Evolutionary conservation across 2,329 filamentous ascomycete genomes (phyloP), one percentile per base, ranked within the genome.

Genomic region (Exophiala alcalophila): DNA sequence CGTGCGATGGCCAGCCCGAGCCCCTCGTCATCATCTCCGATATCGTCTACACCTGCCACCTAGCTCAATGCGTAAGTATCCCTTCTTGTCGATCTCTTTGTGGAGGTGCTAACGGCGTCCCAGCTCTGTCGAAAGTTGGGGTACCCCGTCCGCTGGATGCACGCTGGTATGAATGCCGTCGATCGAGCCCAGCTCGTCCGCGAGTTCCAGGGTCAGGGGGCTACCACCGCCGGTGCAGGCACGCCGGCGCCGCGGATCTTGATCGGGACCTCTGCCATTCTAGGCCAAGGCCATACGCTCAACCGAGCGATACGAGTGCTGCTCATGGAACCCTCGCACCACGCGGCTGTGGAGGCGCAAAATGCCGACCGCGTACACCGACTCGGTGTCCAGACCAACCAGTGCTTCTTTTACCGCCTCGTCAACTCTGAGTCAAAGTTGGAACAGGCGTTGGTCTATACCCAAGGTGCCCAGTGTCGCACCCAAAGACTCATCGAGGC

Each of bases 351-450:
- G 7, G 28, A 31, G 15, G 7, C 7, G 7, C 28, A 31, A 12
- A 31, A 31, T 14, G 28, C 28, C 12, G 28, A 31, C n/a, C 28
- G 28, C n/a, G 28, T 31, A 7, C 28, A 31, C 14, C 28, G 28
- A 7, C 15, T 31, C 7, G 12, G 12, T 9, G 14, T 7, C 28
- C 7, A 8, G 15, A 31, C 28, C 7, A 12, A 31, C 28, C 28
- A 12, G 7, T 31, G 28, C 15, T 8, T 12, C n/a, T 31, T 31
- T 31, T 31, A 31, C 15, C 28, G 28, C 7, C 15, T 31, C 7
- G 15, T 31, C 7, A 31, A 31, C 12, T 12, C n/a, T 31, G 7
- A 31, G 7, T 31, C 28, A 7, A 7, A 9, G 28, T 14, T 31
- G n/a, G 28, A 31, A 18, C 28, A 14, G 7, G 28, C 14, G 7